Base-by-base conservation (phyloP, 441 rosid genomes). In the Hypseocharis bilobata region DNA sequence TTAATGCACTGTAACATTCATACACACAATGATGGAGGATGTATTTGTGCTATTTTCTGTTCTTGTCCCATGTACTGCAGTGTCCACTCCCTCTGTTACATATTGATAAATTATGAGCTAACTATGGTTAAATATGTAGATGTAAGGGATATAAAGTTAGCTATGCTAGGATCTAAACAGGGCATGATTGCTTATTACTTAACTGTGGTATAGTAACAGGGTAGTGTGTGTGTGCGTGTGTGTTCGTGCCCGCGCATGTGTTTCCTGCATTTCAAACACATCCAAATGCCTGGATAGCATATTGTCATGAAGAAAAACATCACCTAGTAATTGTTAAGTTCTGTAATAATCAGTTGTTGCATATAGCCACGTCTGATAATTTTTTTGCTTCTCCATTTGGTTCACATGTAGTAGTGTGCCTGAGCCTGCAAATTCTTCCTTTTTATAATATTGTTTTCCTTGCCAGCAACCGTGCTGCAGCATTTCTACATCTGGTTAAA, bases 391-490 rank as follows among this genome's bases (percentile, higher is more conserved):
- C 40, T 36, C 22, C 26, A 44, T 45, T 8, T 36, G 51, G 4
- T 59, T 57, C 36, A 32, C 40, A 30, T 61, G 42, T 30, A 14
- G 10, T 17, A 1, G 27, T 14, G 4, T 51, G 25, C 56, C 2
- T 51, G 49, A 42, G 49, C 27, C 19, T 51, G 11, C 27, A 51
- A 51, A 20, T 51, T 27, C 25, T 1, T 47, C 13, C 29, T 1
- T 16, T 47, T 64, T 75, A 20, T 45, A 5, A 16, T 28, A 10
- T 62, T 71, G 32, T 75, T 38, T 44, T n/a, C 27, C 70, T 75
- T 27, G 45, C 64, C 82, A 90, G 98, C 85, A 92, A 92, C 67
- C 92, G 97, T 61, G 97, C 96, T 68, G 98, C 98, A 20, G 96
- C 97, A 7, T 92, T 92, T 77, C 75, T 90, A 73, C 84, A 82